Evolutionary conservation across 148 eudicot genomes (phyloP).

Genomic region (Chenopodium album): DNA sequence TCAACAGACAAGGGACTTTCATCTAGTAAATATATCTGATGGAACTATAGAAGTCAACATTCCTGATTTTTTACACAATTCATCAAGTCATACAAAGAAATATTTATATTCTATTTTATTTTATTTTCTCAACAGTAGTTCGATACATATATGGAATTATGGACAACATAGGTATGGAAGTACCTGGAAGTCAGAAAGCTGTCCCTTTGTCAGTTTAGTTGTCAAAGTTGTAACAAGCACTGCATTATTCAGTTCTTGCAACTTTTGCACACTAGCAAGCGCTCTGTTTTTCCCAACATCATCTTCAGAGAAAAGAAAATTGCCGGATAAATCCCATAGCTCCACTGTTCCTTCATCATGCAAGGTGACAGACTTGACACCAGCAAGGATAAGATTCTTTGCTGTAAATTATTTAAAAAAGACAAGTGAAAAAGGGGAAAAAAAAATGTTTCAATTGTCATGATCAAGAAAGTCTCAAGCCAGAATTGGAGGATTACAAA

Average conservation of each 20-base stretch:
- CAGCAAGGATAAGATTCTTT: slow-evolving; percentile 72
- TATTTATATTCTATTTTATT: background rate
- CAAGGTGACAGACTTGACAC: slow-evolving; percentile 69
- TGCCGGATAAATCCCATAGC: slow-evolving; percentile 72
- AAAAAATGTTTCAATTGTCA: background rate
- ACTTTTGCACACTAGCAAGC: slow-evolving; percentile 56
- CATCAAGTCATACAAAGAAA: background rate
- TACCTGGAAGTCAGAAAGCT: slow-evolving; percentile 71
- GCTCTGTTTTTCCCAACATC: slow-evolving; percentile 78
- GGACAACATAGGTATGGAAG: background rate
- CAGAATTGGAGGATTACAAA: background rate
- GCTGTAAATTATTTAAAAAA: slow-evolving; percentile 33
- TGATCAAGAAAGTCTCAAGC: background rate
- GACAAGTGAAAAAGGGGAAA: background rate
- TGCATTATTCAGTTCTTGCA: slow-evolving; percentile 74
- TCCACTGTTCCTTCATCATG: slow-evolving; percentile 68
- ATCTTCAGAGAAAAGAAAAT: slow-evolving; percentile 56
- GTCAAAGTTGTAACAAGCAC: slow-evolving; percentile 57
- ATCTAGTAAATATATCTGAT: background rate
- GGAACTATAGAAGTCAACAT: background rate
- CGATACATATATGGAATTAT: background rate
- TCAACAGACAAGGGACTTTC: background rate
- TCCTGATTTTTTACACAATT: background rate
- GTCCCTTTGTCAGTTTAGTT: slow-evolving; percentile 41
- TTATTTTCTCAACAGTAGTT: background rate